Percentiles rank a stretch among this genome's conserved stretches.
phyloP scores from a whole-genome alignment of 1,139 yeast genomes.

The Wickerhamomyces sp. region DNA sequence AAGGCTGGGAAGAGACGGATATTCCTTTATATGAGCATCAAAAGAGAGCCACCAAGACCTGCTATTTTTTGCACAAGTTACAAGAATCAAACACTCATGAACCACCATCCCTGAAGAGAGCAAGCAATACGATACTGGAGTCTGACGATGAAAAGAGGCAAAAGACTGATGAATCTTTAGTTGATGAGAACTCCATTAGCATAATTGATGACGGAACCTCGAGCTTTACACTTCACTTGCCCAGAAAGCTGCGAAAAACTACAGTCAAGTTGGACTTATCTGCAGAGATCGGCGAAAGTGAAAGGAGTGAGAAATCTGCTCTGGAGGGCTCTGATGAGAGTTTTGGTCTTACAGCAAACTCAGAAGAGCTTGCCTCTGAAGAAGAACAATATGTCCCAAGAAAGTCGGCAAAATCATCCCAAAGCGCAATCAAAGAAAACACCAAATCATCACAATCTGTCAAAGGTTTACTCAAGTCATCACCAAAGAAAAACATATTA shows the following conservation, averaged over 20 bases:
- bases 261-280: constrained; percentile 1
- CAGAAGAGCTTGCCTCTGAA: constrained; percentile 16
- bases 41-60: constrained; percentile 39
- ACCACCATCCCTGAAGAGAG: constrained; percentile 4
- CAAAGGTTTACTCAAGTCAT: background rate
- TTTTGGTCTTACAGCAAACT: constrained; percentile 21
- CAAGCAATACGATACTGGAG: background rate
- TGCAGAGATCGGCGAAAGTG: constrained; percentile 1
- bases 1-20: constrained; percentile 69
- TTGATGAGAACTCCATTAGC: background rate
- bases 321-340: constrained; percentile 14
- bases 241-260: constrained; percentile 3
- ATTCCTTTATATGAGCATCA: constrained; percentile 55
- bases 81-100: constrained; percentile 3
- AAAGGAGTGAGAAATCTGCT: background rate
- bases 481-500: constrained; percentile 17
- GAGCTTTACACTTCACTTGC: background rate
- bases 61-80: constrained; percentile 39
- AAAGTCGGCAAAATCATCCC: constrained; percentile 1
- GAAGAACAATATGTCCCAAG: constrained; percentile 11
- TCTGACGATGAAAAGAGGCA: background rate
- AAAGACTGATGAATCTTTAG: background rate
- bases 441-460: background rate
- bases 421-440: constrained; percentile 2
- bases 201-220: background rate